Percentiles rank a stretch among this genome's conserved stretches.
Conservation (phyloP, 352 stramenopile genomes). For the Albugo laibachii region DNA sequence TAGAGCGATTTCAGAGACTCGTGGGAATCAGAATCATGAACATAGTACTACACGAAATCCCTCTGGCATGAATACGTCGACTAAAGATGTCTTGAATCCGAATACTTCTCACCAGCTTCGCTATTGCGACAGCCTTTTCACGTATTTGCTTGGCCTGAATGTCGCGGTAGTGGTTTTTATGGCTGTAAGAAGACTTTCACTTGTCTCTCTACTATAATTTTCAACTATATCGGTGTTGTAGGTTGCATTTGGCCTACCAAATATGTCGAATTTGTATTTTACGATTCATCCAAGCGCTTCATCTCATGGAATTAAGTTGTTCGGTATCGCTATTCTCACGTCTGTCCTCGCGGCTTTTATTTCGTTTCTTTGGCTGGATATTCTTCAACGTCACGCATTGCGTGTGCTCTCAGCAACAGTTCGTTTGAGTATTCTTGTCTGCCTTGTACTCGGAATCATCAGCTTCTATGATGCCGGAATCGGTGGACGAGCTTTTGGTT, state of each 20-base stretch:
- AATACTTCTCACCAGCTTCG: too few relatives aligned
- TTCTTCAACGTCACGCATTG: constrained; percentile 50
- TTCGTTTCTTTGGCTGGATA: constrained; percentile 51
- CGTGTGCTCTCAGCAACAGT: constrained; percentile 57
- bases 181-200: background rate
- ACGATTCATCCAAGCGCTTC: constrained; percentile 29
- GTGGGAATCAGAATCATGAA: too few relatives aligned
- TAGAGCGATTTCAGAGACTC: too few relatives aligned
- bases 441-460: constrained; percentile 22
- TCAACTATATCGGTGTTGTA: constrained; percentile 8
- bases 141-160: too few relatives aligned
- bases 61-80: too few relatives aligned
- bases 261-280: constrained; percentile 58
- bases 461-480: constrained; percentile 52
- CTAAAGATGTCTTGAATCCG: too few relatives aligned
- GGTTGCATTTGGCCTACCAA: constrained; percentile 53
- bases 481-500: constrained; percentile 57
- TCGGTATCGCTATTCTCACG: constrained; percentile 42
- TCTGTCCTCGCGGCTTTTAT: constrained; percentile 38
- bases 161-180: background rate
- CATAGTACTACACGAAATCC: too few relatives aligned
- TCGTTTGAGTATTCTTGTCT: constrained; percentile 30
- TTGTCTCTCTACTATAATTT: constrained; percentile 1
- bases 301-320: constrained; percentile 61
- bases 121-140: too few relatives aligned